Evolutionary conservation across 306 rosid species (phyloP).

Genomic region (Hippophae tibetana): DNA sequence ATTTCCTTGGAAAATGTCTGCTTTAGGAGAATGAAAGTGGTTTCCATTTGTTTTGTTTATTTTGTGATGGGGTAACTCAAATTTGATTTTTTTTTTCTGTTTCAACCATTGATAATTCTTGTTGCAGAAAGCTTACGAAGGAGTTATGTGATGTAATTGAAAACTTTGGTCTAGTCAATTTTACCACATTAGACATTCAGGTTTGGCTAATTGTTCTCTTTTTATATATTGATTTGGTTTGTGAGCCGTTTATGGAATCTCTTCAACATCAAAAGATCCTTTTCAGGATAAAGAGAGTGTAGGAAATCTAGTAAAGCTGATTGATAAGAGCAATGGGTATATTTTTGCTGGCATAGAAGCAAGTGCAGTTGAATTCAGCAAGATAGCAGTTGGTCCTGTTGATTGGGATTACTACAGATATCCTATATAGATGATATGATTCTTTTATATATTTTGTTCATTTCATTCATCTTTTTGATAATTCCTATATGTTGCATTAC

Average conservation of each 20-base stretch:
- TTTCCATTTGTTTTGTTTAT: not conserved
- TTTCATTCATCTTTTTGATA: no score
- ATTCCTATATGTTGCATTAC: no score
- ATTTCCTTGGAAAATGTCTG: no score
- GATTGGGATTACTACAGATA: conserved; percentile 97
- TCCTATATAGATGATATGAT: conserved; percentile 37
- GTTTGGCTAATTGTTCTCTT: conserved; percentile 18
- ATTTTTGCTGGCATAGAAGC: conserved; percentile 77
- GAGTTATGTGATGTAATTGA: conserved; percentile 87
- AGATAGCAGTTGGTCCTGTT: conserved; percentile 68
- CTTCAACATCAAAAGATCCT: conserved; percentile 14
- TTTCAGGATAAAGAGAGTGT: conserved; percentile 95
- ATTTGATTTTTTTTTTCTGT: not conserved
- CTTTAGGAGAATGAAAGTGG: no score
- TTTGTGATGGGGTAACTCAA: not conserved
- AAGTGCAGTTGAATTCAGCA: conserved; percentile 90
- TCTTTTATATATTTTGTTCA: not conserved
- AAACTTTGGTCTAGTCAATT: conserved; percentile 55
- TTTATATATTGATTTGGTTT: conserved; percentile 1
- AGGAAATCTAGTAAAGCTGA: conserved; percentile 73
- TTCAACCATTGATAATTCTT: conserved; percentile 5
- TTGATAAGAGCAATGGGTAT: conserved; percentile 86
- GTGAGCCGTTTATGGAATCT: conserved; percentile 9
- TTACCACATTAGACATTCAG: conserved; percentile 94
- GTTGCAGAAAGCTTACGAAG: conserved; percentile 89